phyloP scores from a whole-genome alignment of 148 eudicot genomes.

The Vaccinium darrowii region DNA sequence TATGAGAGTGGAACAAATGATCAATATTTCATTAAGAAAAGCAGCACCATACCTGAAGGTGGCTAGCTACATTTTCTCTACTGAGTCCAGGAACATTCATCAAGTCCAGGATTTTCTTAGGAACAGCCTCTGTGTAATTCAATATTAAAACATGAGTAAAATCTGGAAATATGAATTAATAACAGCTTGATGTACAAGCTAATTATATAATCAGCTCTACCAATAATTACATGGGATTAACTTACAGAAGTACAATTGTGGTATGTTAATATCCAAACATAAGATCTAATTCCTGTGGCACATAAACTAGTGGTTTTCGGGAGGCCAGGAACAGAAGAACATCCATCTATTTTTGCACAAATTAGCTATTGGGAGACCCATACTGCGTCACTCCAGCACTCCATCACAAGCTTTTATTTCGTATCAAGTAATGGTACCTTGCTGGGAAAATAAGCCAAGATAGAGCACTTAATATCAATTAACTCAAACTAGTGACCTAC shows the following conservation, averaged over 20 bases:
- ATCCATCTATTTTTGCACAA: neutral
- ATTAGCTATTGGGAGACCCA: neutral
- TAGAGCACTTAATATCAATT: neutral
- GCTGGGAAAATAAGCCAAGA: neutral
- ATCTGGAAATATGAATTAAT: neutral
- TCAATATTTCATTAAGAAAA: neutral
- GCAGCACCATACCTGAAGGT: conserved; percentile 22
- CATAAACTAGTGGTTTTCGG: neutral
- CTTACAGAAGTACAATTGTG: neutral
- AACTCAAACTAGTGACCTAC: neutral
- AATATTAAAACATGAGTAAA: neutral
- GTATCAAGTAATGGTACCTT: neutral
- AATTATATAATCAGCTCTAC: neutral
- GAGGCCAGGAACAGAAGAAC: neutral
- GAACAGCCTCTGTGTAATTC: conserved; percentile 23
- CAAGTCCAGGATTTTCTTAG: conserved; percentile 27
- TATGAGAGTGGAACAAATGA: neutral
- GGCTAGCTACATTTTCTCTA: conserved; percentile 27
- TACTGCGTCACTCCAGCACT: neutral
- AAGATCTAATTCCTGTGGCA: neutral
- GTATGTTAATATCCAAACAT: neutral
- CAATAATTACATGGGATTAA: neutral
- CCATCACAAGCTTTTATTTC: neutral
- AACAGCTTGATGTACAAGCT: neutral
- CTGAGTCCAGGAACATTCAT: conserved; percentile 31